Evolutionary conservation across 495 filamentous ascomycete species (phyloP).

Genomic region (Staphylotrichum longicolle): DNA sequence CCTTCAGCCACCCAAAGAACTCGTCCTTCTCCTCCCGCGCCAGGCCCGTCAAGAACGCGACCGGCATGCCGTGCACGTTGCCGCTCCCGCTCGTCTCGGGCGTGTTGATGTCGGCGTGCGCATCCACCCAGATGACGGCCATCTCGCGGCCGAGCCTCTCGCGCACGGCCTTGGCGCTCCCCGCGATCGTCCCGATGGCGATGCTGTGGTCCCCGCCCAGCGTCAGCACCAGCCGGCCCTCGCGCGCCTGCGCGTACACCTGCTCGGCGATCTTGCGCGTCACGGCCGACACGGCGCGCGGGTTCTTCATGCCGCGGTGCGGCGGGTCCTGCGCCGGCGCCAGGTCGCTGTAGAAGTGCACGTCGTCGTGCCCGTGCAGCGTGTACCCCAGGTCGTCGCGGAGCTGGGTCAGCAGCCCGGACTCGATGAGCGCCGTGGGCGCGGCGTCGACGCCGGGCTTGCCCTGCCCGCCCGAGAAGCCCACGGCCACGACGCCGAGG

Average conservation of each 20-base stretch:
- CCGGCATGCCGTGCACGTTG: constrained; percentile 98
- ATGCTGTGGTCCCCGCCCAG: constrained; percentile 96
- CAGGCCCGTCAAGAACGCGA: constrained; percentile 85
- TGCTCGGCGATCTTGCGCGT: constrained; percentile 75
- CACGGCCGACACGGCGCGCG: constrained; percentile 83
- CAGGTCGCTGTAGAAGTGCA: constrained; percentile 78
- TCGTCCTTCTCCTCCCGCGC: constrained; percentile 68
- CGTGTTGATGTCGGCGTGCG: constrained; percentile 95
- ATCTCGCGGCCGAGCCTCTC: constrained; percentile 79
- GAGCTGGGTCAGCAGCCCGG: constrained; percentile 82
- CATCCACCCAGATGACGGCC: constrained; percentile 97
- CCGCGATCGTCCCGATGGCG: constrained; percentile 87
- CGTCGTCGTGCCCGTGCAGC: constrained; percentile 76
- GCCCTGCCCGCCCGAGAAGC: constrained; percentile 96
- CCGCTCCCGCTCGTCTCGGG: constrained; percentile 86
- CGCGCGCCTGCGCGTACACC: constrained; percentile 80
- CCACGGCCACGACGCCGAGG: constrained; percentile 89
- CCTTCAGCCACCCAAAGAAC: constrained; percentile 83
- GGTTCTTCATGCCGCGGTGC: constrained; percentile 89
- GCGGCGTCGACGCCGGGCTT: constrained; percentile 92
- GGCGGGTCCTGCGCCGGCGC: constrained; percentile 72
- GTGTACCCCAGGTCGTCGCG: constrained; percentile 82
- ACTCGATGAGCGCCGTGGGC: constrained; percentile 84
- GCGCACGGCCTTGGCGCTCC: constrained; percentile 76
- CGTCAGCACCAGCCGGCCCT: constrained; percentile 86